Conservation (phyloP, 2,329 filamentous ascomycete species). For the Colletotrichum kahawae region DNA sequence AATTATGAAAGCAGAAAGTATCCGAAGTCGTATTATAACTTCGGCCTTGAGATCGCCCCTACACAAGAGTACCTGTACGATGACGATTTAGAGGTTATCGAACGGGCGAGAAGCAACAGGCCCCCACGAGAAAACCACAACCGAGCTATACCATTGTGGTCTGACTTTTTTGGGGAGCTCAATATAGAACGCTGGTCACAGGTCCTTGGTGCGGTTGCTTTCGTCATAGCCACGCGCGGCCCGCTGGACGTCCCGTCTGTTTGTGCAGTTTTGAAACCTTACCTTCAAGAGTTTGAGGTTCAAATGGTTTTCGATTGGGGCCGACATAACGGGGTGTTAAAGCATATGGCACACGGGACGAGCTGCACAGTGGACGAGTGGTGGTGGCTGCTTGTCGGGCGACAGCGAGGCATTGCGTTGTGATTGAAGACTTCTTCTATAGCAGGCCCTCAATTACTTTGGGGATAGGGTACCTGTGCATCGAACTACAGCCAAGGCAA, state of each 20-base stretch:
- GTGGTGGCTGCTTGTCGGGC: conserved; percentile 70
- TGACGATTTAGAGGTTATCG: conserved; percentile 49
- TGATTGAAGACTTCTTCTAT: not conserved
- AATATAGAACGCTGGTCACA: conserved; percentile 68
- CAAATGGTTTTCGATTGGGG: conserved; percentile 65
- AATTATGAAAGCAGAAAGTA: conserved; percentile 75
- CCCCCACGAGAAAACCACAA: conserved; percentile 47
- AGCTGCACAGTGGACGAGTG: conserved; percentile 61
- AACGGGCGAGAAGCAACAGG: conserved; percentile 36
- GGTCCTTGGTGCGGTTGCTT: conserved; percentile 65
- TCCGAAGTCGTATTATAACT: conserved; percentile 69
- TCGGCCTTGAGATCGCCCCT: conserved; percentile 64
- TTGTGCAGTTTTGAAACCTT: conserved; percentile 58
- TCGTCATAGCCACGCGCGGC: conserved; percentile 67
- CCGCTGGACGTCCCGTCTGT: conserved; percentile 59
- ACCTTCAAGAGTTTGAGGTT: conserved; percentile 68
- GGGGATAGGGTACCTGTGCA: not conserved
- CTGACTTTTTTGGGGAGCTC: conserved; percentile 67
- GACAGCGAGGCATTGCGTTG: conserved; percentile 25
- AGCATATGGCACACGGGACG: conserved; percentile 40
- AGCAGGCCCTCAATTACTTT: not conserved
- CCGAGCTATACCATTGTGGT: conserved; percentile 72
- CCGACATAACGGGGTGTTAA: conserved; percentile 55
- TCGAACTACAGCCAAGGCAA: not conserved
- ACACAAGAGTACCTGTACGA: conserved; percentile 64